phyloP scores from a whole-genome alignment of 2,329 filamentous ascomycete species.

The Claviceps pazoutovae region DNA sequence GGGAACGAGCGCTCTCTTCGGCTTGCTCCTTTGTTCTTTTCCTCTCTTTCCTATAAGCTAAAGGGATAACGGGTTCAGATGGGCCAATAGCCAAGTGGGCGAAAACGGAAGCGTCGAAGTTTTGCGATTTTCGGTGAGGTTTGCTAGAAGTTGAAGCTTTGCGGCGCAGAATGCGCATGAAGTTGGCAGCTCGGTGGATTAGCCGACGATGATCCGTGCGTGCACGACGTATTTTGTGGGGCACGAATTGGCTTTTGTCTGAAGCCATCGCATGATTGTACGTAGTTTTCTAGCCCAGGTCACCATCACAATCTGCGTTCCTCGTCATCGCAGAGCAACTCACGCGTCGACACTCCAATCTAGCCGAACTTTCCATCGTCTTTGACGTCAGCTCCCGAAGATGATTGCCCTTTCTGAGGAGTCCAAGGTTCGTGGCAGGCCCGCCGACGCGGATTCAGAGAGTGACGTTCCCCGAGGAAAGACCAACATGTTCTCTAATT shows the following conservation, averaged over 20 bases:
- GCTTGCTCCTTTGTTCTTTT: neutral
- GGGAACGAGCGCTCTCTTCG: neutral
- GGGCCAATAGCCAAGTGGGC: neutral
- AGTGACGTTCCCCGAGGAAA: neutral
- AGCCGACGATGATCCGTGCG: slow-evolving; percentile 18
- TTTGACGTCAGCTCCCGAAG: slow-evolving; percentile 11
- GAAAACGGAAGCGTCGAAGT: neutral
- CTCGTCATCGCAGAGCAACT: too few relatives aligned
- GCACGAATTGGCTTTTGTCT: slow-evolving; percentile 4
- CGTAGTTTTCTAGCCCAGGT: neutral
- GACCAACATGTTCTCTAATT: neutral
- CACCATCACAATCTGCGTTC: neutral
- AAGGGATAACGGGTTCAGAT: neutral
- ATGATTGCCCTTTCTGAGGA: slow-evolving; percentile 78
- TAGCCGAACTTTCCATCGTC: slow-evolving; percentile 1
- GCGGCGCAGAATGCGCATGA: neutral
- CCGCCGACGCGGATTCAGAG: neutral
- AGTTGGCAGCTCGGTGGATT: slow-evolving; percentile 2
- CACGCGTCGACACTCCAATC: neutral
- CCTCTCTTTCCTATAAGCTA: neutral
- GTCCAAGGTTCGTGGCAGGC: slow-evolving; percentile 57
- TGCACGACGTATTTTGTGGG: neutral
- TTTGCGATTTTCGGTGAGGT: neutral
- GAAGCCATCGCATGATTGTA: too few relatives aligned
- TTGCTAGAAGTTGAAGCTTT: neutral